Evolutionary conservation across 306 rosid genomes (phyloP).

Genomic region (Quercus dentata): DNA sequence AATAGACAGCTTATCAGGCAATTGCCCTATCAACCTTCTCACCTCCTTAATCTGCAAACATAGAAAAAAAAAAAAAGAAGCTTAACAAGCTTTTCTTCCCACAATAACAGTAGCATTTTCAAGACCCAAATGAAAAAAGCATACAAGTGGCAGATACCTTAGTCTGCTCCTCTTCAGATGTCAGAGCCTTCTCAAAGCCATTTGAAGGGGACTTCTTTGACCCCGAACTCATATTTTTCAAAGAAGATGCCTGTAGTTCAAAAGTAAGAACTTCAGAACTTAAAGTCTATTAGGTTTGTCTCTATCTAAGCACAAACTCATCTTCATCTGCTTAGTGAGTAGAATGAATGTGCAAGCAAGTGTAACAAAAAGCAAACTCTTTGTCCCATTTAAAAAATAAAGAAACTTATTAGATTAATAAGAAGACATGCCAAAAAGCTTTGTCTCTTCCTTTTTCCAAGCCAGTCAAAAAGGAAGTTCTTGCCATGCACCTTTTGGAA

Average conservation of each 20-base stretch:
- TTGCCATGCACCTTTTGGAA: not conserved
- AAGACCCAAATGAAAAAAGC: not conserved
- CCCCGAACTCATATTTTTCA: conserved; percentile 49
- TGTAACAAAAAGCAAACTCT: conserved; percentile 7
- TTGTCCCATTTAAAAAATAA: conserved; percentile 2
- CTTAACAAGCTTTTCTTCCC: conserved; percentile 1
- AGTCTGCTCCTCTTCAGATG: conserved; percentile 57
- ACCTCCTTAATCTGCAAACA: conserved; percentile 71
- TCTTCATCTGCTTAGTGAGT: conserved; percentile 9
- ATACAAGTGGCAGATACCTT: conserved; percentile 46
- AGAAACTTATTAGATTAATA: not conserved
- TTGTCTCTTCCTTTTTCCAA: not conserved
- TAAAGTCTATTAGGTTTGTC: conserved; percentile 5
- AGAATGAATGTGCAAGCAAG: conserved; percentile 14
- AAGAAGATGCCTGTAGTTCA: conserved; percentile 28
- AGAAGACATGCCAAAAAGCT: not conserved
- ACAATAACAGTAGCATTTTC: conserved; percentile 10
- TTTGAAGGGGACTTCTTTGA: conserved; percentile 49
- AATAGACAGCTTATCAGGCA: conserved; percentile 55
- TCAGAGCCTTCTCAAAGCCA: conserved; percentile 36
- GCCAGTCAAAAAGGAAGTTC: not conserved
- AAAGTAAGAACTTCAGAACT: conserved; percentile 25
- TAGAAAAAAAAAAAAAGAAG: not conserved
- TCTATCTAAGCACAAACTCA: conserved; percentile 7
- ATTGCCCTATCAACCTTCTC: conserved; percentile 59